Evolutionary conservation across 352 stramenopile genomes (phyloP), one percentile per base, ranked within the genome.

Genomic region (Phytophthora uliginosa): DNA sequence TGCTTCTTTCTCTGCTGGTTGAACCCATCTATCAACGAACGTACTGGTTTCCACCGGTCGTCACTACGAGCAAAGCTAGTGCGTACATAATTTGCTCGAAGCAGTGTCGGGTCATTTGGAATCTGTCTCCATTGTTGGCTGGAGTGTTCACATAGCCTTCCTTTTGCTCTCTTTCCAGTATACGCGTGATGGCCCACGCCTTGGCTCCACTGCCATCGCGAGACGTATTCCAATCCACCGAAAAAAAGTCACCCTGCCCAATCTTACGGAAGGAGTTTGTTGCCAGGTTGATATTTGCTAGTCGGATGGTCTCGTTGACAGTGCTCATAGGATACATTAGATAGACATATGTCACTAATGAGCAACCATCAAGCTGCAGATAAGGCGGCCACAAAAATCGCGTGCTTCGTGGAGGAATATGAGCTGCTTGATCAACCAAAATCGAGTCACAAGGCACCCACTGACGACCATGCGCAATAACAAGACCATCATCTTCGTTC

Each of bases 261-360:
- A 61, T 51, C 3, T 8, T 6, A 0, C 36, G 34, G 9, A 28
- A 36, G 1, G 18, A n/a, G 6, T 12, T n/a, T 10, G 20, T 22
- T 1, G 5, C 3, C n/a, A 61, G 13, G 12, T 61, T 61, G 3
- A 6, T 51, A 12, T 31, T 52, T 5, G n/a, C 52, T 4, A 36
- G 6, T 4, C 36, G 31, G 8, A 59, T 28, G 7, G 31, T 61
- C 4, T 34, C 13, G 22, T 31, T 33, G 10, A 61, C n/a, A 13
- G 55, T 51, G 12, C 20, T 34, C 55, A 61, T 52, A 5, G 55
- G 55, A 22, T 61, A 51, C 55, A 61, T 61, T 33, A 61, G 34
- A 15, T 61, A 61, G 18, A 61, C 52, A 12, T 61, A 61, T 36
- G 24, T 34, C 5, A 51, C 20, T 12, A 61, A 12, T 20, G 36